Conservation (phyloP, 768 basidiomycete species). For the Naganishia onofrii region DNA sequence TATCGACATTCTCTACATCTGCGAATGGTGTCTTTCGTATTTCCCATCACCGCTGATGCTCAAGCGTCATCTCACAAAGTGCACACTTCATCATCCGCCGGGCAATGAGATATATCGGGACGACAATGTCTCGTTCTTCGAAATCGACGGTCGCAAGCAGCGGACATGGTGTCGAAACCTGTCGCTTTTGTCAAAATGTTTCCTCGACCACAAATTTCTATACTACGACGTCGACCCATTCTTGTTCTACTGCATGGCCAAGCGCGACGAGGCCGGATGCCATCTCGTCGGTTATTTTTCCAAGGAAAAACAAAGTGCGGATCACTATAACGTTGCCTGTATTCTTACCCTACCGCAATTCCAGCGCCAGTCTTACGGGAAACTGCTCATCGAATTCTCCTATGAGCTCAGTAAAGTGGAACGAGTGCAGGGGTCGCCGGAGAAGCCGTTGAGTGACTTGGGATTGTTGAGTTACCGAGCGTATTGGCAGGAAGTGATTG, state of each 20-base stretch:
- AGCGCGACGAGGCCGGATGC: conserved; percentile 82
- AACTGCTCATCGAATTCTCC: conserved; percentile 93
- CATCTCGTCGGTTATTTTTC: conserved; percentile 98
- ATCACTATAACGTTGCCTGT: conserved; percentile 98
- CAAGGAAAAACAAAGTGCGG: conserved; percentile 97
- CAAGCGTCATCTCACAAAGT: conserved; percentile 82
- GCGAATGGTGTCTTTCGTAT: conserved; percentile 96
- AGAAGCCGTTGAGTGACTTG: conserved; percentile 93
- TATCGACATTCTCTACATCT: conserved; percentile 89
- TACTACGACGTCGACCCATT: conserved; percentile 99
- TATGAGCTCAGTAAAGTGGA: conserved; percentile 97
- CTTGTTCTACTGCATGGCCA: conserved; percentile 98
- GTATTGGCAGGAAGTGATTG: conserved; percentile 95
- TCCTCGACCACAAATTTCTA: conserved; percentile 97
- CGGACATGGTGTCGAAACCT: conserved; percentile 95
- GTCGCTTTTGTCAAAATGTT: conserved; percentile 93
- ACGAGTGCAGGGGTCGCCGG: conserved; percentile 90
- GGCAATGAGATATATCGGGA: conserved; percentile 99
- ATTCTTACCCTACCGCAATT: conserved; percentile 98
- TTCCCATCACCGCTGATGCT: conserved; percentile 89
- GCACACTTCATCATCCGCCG: conserved; percentile 87
- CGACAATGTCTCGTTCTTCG: conserved; percentile 95
- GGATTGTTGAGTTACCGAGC: conserved; percentile 89
- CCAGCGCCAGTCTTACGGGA: conserved; percentile 92
- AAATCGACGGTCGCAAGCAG: conserved; percentile 95